These are phyloP conservation scores for Aegilops longissima DNA, from an alignment of 176 grass and related monocot genomes.

Conservation along the genomic window DNA sequence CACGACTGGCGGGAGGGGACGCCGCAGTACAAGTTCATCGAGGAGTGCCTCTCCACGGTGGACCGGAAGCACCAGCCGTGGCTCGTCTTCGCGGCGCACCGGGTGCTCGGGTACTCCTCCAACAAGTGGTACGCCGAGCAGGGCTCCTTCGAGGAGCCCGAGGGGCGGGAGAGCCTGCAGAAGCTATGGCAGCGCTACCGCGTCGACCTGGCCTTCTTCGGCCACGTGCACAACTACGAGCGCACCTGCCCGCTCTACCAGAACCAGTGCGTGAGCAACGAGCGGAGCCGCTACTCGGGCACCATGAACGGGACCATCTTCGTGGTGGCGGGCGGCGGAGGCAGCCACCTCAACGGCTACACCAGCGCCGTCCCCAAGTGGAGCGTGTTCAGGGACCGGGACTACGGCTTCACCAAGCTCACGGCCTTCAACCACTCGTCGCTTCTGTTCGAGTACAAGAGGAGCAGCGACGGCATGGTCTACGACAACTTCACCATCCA, in stretches of 20 bases:
- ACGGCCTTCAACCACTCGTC: too few species aligned
- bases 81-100: conserved; percentile 76
- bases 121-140: conserved; percentile 45
- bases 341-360: conserved; percentile 57
- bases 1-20: conserved; percentile 84
- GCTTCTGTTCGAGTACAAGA: too few species aligned
- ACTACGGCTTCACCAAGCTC: too few species aligned
- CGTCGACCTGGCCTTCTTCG: conserved; percentile 76
- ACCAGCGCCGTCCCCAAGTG: conserved; percentile 49
- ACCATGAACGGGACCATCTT: conserved; percentile 87
- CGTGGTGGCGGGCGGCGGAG: conserved; percentile 68
- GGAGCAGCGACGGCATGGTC: too few species aligned
- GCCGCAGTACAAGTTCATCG: conserved; percentile 65
- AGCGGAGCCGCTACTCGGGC: conserved; percentile 54
- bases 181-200: conserved; percentile 76
- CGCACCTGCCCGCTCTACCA: conserved; percentile 83
- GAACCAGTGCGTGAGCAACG: conserved; percentile 55
- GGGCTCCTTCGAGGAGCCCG: conserved; percentile 79
- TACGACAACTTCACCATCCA: too few species aligned
- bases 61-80: conserved; percentile 92
- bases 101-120: conserved; percentile 85
- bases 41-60: conserved; percentile 71
- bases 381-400: conserved; percentile 63
- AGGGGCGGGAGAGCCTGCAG: conserved; percentile 80
- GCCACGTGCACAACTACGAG: conserved; percentile 91